phyloP scores from a whole-genome alignment of 2,329 filamentous ascomycete genomes.

The Escovopsis sp. region DNA sequence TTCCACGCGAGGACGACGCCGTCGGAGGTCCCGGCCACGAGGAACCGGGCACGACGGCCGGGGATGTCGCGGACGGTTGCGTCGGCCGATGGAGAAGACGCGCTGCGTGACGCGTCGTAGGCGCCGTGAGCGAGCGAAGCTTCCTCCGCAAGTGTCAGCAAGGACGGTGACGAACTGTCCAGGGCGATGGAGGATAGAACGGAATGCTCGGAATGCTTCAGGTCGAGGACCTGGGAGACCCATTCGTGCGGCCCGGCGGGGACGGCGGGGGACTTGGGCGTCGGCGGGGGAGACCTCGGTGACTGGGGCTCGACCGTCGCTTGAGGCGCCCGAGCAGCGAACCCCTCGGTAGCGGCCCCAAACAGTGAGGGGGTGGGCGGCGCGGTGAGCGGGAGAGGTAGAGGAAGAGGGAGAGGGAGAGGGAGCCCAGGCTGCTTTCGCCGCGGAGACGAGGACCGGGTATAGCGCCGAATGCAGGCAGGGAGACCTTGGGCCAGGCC shows the following conservation, averaged over 20 bases:
- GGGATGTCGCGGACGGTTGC: constrained; percentile 49
- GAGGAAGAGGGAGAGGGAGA: constrained; percentile 3
- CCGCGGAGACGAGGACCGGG: constrained; percentile 17
- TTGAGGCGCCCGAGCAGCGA: constrained; percentile 4
- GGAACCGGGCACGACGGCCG: constrained; percentile 65
- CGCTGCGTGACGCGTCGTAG: constrained; percentile 32
- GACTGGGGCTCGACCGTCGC: constrained; percentile 8
- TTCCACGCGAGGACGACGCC: constrained; percentile 80
- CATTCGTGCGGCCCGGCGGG: constrained; percentile 16
- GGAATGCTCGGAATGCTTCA: constrained; percentile 43
- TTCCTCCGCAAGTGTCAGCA: constrained; percentile 63
- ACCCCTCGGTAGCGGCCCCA: constrained; percentile 6
- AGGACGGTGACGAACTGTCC: constrained; percentile 60
- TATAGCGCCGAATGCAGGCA: constrained; percentile 29
- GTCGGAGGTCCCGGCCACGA: constrained; percentile 66
- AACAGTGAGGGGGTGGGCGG: constrained; percentile 16
- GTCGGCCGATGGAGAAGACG: constrained; percentile 28
- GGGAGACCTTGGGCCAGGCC: constrained; percentile 47
- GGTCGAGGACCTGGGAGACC: constrained; percentile 17
- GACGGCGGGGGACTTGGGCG: constrained; percentile 9
- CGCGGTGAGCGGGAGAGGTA: constrained; percentile 2
- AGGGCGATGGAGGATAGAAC: constrained; percentile 57
- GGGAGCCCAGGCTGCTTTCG: constrained; percentile 3
- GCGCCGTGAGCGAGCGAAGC: constrained; percentile 32
- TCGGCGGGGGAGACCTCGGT: constrained; percentile 11